phyloP scores from a whole-genome alignment of 2,329 filamentous ascomycete species.

The Penicillium sp. region DNA sequence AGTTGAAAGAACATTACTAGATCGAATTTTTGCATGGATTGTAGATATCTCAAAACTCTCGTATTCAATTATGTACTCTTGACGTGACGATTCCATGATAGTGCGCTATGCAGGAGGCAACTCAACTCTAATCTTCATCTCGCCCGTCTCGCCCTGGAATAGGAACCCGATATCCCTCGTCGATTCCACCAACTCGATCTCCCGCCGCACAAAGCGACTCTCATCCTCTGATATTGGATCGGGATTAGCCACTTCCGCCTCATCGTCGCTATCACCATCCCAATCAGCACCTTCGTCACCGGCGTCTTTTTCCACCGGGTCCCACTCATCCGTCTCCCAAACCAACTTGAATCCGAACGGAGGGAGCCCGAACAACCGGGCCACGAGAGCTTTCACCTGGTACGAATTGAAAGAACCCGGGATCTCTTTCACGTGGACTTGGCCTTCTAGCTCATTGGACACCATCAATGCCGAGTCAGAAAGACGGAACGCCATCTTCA shows the following conservation, averaged over 20 bases:
- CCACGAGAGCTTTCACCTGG: constrained; percentile 73
- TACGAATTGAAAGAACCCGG: constrained; percentile 80
- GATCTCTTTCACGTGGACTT: constrained; percentile 53
- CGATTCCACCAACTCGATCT: constrained; percentile 75
- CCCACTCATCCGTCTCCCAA: constrained; percentile 91
- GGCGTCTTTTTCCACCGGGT: constrained; percentile 67
- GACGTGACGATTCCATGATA: not conserved
- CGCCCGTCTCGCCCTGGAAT: constrained; percentile 63
- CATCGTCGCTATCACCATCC: constrained; percentile 42
- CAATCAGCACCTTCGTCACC: constrained; percentile 55
- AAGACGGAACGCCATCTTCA: constrained; percentile 62
- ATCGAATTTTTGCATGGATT: not conserved
- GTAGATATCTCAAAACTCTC: not conserved
- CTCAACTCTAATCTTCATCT: constrained; percentile 71
- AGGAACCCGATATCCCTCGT: constrained; percentile 80
- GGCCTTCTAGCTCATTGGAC: not conserved
- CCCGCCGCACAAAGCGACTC: constrained; percentile 69
- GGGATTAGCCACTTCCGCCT: constrained; percentile 7
- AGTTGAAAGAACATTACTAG: constrained; percentile 1
- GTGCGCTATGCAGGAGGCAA: constrained; percentile 1
- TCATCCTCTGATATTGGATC: constrained; percentile 26
- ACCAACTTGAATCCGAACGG: constrained; percentile 67
- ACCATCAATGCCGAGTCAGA: not conserved
- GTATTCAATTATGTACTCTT: not conserved
- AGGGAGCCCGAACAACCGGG: constrained; percentile 63